Evolutionary conservation across 352 stramenopile genomes (phyloP), one percentile per base, ranked within the genome.

Genomic region (Phytophthora cryptogea): DNA sequence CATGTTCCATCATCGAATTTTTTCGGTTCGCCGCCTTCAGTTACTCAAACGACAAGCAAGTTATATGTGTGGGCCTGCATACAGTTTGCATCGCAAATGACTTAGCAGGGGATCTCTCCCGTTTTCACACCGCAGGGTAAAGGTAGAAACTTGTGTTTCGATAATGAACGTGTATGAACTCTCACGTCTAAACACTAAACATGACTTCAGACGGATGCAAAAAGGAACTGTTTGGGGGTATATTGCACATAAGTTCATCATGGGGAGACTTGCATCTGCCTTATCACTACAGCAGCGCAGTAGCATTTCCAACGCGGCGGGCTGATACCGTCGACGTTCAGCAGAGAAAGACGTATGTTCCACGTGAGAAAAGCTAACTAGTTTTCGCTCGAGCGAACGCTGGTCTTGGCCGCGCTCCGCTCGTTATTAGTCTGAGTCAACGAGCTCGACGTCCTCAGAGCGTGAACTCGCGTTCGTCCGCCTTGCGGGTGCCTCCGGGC

Each of bases 391-490:
- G 17, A 42, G 20, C 8, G 35, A 32, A 41, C 30, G 53, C 42
- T 20, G 53, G 45, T 26, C 30, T 43, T 54, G 30, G 48, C 49
- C 58, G 51, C 59, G 57, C 50, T 63, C 63, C 67, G 67, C 20
- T 67, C 57, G 59, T 71, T 63, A 71, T 63, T 51, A 54, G 26
- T 56, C 27, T 59, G 16, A 33, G 45, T 49, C 16, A 23, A 53
- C 20, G 10, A 27, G 14, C 23, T 45, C 8, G 5, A 13, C 17
- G n/a, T 49, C 5, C 31, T 67, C 37, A 77, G 17, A 77, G 56
- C 48, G 68, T 72, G 41, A 77, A 77, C 46, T 77, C 68, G 48
- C 68, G 68, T 32, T 77, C 63, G 37, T 77, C 68, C 10, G 46
- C 11, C 56, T 77, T 71, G 36, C 61, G 51, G 3, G 36, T 37